Conservation (phyloP, 805 yeast genomes). For the Jamesozyma hellenica region DNA sequence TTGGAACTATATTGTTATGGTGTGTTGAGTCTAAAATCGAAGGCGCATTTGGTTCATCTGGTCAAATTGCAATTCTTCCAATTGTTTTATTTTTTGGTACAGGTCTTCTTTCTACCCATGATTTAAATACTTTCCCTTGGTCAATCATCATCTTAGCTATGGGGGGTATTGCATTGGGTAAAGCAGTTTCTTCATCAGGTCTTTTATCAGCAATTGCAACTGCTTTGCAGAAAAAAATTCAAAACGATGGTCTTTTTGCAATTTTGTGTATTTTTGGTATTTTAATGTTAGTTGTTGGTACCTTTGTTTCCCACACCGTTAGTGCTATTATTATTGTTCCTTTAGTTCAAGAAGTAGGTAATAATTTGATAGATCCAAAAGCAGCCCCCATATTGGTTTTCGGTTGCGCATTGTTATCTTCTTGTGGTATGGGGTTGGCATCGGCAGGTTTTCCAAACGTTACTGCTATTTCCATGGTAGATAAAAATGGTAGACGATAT, state of each 20-base stretch:
- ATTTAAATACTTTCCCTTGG: slow-evolving; percentile 93
- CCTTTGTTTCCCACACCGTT: slow-evolving; percentile 93
- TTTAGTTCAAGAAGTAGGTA: slow-evolving; percentile 79
- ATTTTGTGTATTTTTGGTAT: slow-evolving; percentile 75
- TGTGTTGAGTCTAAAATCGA: slow-evolving; percentile 72
- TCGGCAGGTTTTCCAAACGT: slow-evolving; percentile 97
- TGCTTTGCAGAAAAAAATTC: slow-evolving; percentile 54
- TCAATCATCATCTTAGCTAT: slow-evolving; percentile 88
- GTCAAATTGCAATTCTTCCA: slow-evolving; percentile 81
- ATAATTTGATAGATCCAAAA: slow-evolving; percentile 56
- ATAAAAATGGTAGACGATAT: slow-evolving; percentile 80
- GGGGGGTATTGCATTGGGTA: slow-evolving; percentile 95
- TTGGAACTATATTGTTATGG: slow-evolving; percentile 76
- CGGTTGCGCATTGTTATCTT: slow-evolving; percentile 54
- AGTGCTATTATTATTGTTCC: slow-evolving; percentile 92
- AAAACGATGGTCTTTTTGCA: slow-evolving; percentile 52
- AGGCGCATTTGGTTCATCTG: slow-evolving; percentile 78
- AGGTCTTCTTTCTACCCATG: slow-evolving; percentile 72
- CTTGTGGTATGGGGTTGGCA: slow-evolving; percentile 95
- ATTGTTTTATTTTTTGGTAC: slow-evolving; percentile 82
- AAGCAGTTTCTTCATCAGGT: slow-evolving; percentile 88
- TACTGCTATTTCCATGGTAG: slow-evolving; percentile 90
- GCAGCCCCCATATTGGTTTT: slow-evolving; percentile 42
- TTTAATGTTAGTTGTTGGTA: slow-evolving; percentile 75
- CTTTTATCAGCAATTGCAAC: slow-evolving; percentile 68